Percentiles rank a stretch among this genome's conserved stretches.
Evolutionary conservation across 2,329 filamentous ascomycete genomes (phyloP).

Genomic region (Coniochaeta sp.): DNA sequence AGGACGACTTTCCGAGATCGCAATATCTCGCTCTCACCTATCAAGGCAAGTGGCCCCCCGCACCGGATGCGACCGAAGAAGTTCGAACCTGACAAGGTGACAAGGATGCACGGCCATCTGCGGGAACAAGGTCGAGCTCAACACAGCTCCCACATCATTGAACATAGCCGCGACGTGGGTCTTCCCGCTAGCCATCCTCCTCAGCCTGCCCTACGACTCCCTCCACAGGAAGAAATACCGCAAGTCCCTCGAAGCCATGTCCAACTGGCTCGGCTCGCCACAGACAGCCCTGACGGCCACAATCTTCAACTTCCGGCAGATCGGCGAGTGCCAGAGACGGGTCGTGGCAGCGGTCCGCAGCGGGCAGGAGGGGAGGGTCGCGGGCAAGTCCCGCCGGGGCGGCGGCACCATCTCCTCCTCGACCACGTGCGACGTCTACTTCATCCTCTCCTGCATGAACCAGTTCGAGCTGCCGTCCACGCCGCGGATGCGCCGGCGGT

Average conservation of each 20-base stretch:
- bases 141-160: not conserved
- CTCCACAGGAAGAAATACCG: constrained; percentile 2
- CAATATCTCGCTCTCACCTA: not conserved
- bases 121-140: not conserved
- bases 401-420: not conserved
- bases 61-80: no score
- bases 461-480: constrained; percentile 25
- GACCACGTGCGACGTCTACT: constrained; percentile 27
- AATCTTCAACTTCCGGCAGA: constrained; percentile 5
- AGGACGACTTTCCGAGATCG: not conserved
- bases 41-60: not conserved
- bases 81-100: not conserved
- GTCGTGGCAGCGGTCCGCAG: not conserved
- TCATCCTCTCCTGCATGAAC: constrained; percentile 33
- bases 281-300: constrained; percentile 4
- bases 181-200: constrained; percentile 3
- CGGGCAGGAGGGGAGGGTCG: not conserved
- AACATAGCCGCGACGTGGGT: constrained; percentile 3
- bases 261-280: constrained; percentile 5
- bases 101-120: constrained; percentile 2
- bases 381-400: not conserved
- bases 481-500: constrained; percentile 5
- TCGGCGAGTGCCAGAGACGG: constrained; percentile 8
- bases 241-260: constrained; percentile 1
- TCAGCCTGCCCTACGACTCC: constrained; percentile 2